phyloP scores from a whole-genome alignment of 257 asterid genomes.

The Ilex asprella region DNA sequence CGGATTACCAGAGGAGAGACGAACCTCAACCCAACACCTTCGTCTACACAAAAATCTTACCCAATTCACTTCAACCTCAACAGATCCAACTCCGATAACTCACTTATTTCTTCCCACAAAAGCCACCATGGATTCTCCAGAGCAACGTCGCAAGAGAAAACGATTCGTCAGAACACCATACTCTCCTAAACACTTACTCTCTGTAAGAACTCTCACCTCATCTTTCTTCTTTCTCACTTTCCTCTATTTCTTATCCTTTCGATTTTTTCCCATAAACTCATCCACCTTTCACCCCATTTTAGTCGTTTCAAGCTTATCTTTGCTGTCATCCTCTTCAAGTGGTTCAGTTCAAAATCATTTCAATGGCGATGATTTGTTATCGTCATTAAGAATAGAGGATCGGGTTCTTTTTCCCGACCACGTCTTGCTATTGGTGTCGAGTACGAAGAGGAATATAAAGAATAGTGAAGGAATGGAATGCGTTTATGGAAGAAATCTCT shows the following conservation, averaged over 20 bases:
- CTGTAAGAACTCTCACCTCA: conserved; percentile 56
- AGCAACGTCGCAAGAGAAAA: conserved; percentile 79
- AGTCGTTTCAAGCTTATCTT: conserved; percentile 55
- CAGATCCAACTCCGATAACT: too few species aligned
- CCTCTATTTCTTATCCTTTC: conserved; percentile 39
- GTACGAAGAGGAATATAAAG: conserved; percentile 16
- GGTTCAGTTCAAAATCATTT: conserved; percentile 35
- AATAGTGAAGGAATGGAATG: conserved; percentile 43
- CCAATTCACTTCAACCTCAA: too few species aligned
- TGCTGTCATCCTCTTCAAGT: conserved; percentile 41
- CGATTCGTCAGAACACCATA: conserved; percentile 40
- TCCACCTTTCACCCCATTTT: conserved; percentile 63
- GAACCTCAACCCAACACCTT: too few species aligned
- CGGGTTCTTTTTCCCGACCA: conserved; percentile 82
- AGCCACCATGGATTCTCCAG: conserved; percentile 57
- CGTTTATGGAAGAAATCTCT: conserved; percentile 27
- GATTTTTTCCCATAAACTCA: conserved; percentile 29
- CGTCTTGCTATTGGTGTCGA: conserved; percentile 44
- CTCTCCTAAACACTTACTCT: conserved; percentile 22
- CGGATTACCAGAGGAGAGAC: too few species aligned
- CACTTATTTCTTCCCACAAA: too few species aligned
- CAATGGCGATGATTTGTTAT: conserved; percentile 10
- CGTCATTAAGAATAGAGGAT: conserved; percentile 45
- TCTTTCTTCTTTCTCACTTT: conserved; percentile 46
- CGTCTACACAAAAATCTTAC: too few species aligned